A percentile compares a stretch with the other conserved stretches of the same genome.
Conservation (phyloP, 306 rosid species). For the Vicia sativa region DNA sequence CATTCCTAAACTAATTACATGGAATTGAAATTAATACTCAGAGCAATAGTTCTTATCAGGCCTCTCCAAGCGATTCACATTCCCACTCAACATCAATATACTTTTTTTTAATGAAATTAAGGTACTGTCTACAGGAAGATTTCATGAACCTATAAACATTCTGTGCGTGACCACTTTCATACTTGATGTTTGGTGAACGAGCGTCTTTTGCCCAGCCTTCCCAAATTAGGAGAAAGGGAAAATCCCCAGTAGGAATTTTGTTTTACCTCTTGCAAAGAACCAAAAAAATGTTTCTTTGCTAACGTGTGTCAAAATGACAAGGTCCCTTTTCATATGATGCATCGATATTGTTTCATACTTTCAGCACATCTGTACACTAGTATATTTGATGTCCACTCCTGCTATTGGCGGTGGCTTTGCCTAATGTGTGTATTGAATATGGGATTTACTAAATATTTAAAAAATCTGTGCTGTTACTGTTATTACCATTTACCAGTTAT, state of each 20-base stretch:
- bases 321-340: conserved; percentile 4
- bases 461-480: not conserved
- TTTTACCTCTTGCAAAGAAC: conserved; percentile 15
- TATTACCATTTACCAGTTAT: not conserved
- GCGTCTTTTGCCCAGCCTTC: not conserved
- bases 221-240: conserved; percentile 1
- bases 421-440: not conserved
- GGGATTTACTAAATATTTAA: not conserved
- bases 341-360: conserved; percentile 19
- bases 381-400: conserved; percentile 13
- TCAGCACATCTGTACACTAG: not conserved
- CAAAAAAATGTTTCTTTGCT: conserved; percentile 1
- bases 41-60: not conserved
- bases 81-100: not conserved
- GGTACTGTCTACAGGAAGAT: not conserved
- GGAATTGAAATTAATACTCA: not conserved
- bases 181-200: not conserved
- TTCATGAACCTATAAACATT: not conserved
- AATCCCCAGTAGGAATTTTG: not conserved
- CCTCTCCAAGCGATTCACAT: not conserved
- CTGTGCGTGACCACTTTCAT: conserved; percentile 3
- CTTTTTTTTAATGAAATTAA: not conserved
- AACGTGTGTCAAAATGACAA: not conserved
- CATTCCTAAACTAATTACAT: not conserved
- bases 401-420: not conserved